Base-by-base conservation (phyloP, 768 basidiomycete genomes). In the Fistulinella prunicolor region DNA sequence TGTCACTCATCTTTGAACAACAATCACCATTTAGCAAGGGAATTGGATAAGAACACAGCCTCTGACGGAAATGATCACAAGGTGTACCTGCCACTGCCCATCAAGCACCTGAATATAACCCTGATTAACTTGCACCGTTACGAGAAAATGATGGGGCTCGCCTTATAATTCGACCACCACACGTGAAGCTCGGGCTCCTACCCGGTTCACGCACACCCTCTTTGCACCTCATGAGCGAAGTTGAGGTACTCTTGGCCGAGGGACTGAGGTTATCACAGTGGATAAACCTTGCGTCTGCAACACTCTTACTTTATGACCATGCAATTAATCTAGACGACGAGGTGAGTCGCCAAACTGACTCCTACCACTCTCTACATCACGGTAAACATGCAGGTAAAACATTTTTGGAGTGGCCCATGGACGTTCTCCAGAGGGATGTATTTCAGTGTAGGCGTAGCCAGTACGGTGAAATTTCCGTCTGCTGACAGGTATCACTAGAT, bases 391-490 rank as follows among this genome's bases (percentile, higher is more conserved):
- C 24, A 55, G 54, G 44, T 51, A 16, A 47, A 51, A 13, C 37
- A 46, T 39, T 51, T 56, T 29, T 56, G 54, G 54, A 46, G 26
- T 32, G 48, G 49, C 10, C 44, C 40, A 13, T 56, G 54, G 54
- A 32, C 54, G 5, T 23, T 52, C 3, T 47, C 55, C 8, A 35
- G 50, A 26, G 6, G 12, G 17, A 42, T 56, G 14, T 56, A 56
- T 47, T 23, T 56, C 24, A 44, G 30, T 3, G 49, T 48, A 23
- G 26, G 55, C 45, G 42, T 28, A 14, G 3, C 30, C 1, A 12
- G 4, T 24, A 23, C 1, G 9, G 32, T 9, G 2, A 14, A n/a
- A n/a, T 9, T 38, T 4, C n/a, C 14, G 16, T 9, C 8, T 4
- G 29, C 23, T 56, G 22, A 47, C 4, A 29, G n/a, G 9, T 37